A percentile compares a stretch with the other conserved stretches of the same genome.
phyloP scores from a whole-genome alignment of 768 basidiomycete species.

The Boletus rubropictus region DNA sequence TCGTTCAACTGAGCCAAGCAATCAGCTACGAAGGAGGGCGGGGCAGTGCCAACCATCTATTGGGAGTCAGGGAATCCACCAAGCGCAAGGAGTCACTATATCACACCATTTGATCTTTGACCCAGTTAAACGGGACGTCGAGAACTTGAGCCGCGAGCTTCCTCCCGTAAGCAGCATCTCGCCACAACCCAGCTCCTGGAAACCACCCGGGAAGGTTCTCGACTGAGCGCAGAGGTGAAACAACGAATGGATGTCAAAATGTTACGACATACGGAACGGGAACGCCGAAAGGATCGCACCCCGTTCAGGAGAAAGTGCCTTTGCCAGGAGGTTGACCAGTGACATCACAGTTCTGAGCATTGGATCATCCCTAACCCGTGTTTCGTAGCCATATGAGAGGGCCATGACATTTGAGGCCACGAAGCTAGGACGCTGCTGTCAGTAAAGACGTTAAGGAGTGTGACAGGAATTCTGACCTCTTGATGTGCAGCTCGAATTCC shows the following conservation, averaged over 20 bases:
- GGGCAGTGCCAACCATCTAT: slow-evolving; percentile 15
- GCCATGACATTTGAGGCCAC: slow-evolving; percentile 25
- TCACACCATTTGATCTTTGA: slow-evolving; percentile 22
- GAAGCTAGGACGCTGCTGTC: slow-evolving; percentile 7
- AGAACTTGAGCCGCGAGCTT: slow-evolving; percentile 17
- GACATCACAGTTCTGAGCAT: slow-evolving; percentile 17
- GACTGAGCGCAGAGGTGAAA: slow-evolving; percentile 8
- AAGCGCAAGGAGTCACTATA: neutral
- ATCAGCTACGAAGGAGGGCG: slow-evolving; percentile 25
- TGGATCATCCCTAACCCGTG: slow-evolving; percentile 13
- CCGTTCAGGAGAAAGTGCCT: slow-evolving; percentile 17
- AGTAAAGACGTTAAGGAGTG: neutral
- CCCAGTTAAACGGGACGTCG: slow-evolving; percentile 22
- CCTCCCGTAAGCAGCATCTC: slow-evolving; percentile 11
- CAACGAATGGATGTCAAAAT: neutral
- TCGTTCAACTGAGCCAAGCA: slow-evolving; percentile 16
- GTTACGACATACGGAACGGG: slow-evolving; percentile 17
- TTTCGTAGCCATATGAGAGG: slow-evolving; percentile 25
- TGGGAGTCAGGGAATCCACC: neutral
- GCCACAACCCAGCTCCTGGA: slow-evolving; percentile 19
- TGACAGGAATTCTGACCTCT: slow-evolving; percentile 5
- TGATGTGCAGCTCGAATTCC: slow-evolving; percentile 23
- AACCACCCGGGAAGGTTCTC: slow-evolving; percentile 22
- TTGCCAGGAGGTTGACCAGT: slow-evolving; percentile 18
- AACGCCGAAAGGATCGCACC: slow-evolving; percentile 18